These are phyloP conservation scores for Phaeosphaeria sp. DNA, from an alignment of 2,329 filamentous ascomycete genomes.

Conservation along the genomic window DNA sequence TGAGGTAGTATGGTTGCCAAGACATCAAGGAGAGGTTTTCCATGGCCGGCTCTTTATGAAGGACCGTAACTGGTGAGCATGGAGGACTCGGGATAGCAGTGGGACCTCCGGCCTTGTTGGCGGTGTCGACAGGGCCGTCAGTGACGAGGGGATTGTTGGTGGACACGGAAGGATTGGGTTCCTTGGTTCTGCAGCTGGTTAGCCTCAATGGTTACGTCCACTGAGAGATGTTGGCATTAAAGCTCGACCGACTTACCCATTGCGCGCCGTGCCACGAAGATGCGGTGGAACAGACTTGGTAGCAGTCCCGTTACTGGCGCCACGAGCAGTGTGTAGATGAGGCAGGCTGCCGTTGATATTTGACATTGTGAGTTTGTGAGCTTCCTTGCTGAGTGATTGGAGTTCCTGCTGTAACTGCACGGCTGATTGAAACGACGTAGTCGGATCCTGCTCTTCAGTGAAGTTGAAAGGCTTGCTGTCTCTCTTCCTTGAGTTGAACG, in stretches of 20 bases:
- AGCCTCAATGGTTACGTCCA: conserved; percentile 1
- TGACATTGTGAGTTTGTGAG: conserved; percentile 2
- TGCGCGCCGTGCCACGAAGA: conserved; percentile 8
- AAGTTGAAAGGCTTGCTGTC: conserved; percentile 25
- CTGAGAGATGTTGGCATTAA: not conserved
- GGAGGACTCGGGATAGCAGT: conserved; percentile 17
- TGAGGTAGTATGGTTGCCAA: conserved; percentile 50
- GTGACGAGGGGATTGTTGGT: conserved; percentile 18
- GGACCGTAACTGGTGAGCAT: conserved; percentile 10
- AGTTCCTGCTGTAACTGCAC: conserved; percentile 21
- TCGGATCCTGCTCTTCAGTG: conserved; percentile 12
- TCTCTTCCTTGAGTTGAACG: conserved; percentile 28
- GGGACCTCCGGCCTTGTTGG: conserved; percentile 5
- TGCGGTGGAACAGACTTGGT: conserved; percentile 24
- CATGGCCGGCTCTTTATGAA: conserved; percentile 11
- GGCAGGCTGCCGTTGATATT: conserved; percentile 11
- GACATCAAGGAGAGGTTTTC: conserved; percentile 17
- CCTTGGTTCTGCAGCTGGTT: conserved; percentile 2
- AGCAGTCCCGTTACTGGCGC: conserved; percentile 6
- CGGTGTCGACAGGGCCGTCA: conserved; percentile 27
- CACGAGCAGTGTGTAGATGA: conserved; percentile 8
- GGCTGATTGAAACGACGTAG: conserved; percentile 17
- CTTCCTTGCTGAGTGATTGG: conserved; percentile 20
- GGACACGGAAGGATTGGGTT: conserved; percentile 7
- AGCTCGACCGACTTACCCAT: conserved; percentile 6